Conservation (phyloP, 2,329 filamentous ascomycete species). For the Coniella vitis region DNA sequence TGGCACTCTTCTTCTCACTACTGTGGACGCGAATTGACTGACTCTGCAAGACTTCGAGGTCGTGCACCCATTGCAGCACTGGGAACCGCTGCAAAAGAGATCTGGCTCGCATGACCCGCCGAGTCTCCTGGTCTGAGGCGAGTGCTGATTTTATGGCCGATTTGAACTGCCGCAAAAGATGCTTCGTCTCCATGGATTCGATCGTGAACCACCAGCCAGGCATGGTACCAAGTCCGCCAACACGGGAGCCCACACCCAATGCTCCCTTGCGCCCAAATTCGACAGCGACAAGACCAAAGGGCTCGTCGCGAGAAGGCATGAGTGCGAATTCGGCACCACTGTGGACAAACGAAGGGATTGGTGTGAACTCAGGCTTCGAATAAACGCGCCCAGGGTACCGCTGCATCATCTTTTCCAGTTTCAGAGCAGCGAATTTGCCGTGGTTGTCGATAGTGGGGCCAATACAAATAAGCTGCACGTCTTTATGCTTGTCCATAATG, state of each 20-base stretch:
- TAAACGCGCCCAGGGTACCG: constrained; percentile 59
- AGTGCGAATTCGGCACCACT: constrained; percentile 61
- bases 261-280: constrained; percentile 62
- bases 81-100: constrained; percentile 59
- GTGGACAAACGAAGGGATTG: constrained; percentile 59
- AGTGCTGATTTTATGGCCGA: constrained; percentile 53
- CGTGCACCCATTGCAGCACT: constrained; percentile 58
- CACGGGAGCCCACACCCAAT: constrained; percentile 56
- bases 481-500: constrained; percentile 50
- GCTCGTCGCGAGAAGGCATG: constrained; percentile 63
- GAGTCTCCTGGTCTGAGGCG: constrained; percentile 44
- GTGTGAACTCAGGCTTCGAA: constrained; percentile 63
- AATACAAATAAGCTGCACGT: constrained; percentile 54
- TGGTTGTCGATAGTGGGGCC: constrained; percentile 61
- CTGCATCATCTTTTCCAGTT: constrained; percentile 56
- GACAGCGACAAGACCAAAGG: constrained; percentile 61
- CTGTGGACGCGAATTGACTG: constrained; percentile 40
- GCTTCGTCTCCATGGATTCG: constrained; percentile 49
- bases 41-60: constrained; percentile 52
- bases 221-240: constrained; percentile 64
- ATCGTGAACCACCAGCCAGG: constrained; percentile 61
- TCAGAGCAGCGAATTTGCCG: constrained; percentile 59
- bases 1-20: constrained; percentile 1
- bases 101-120: constrained; percentile 56
- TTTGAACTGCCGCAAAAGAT: constrained; percentile 58